A percentile compares a stretch with the other conserved stretches of the same genome.
These are phyloP conservation scores for Russula griseocarnosa DNA, from an alignment of 768 basidiomycete genomes.

Conservation along the genomic window DNA sequence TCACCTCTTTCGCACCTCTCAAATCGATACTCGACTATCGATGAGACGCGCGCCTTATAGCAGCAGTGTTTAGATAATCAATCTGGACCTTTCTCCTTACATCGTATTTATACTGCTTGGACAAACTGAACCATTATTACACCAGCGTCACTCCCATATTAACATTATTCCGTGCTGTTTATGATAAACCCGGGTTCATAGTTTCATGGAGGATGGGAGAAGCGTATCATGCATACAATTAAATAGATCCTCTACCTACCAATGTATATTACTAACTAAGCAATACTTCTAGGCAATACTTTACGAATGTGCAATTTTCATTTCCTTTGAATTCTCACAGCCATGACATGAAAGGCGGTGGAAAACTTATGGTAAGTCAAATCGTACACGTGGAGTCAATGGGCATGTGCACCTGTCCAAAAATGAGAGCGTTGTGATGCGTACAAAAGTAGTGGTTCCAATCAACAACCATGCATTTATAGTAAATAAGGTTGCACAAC, in stretches of 20 bases:
- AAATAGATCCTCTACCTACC: slow-evolving; percentile 19
- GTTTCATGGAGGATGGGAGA: background rate
- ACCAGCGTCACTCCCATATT: slow-evolving; percentile 21
- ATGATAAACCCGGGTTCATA: background rate
- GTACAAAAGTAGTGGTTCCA: no score
- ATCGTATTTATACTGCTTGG: slow-evolving; percentile 8
- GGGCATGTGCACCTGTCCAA: no score
- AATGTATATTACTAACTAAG: slow-evolving; percentile 19
- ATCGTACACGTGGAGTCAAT: no score
- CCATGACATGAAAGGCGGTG: background rate
- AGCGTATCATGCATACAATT: slow-evolving; percentile 15
- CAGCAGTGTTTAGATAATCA: slow-evolving; percentile 1
- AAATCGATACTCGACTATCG: slow-evolving; percentile 14
- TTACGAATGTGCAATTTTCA: background rate
- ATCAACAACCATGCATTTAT: background rate
- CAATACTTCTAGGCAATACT: slow-evolving; percentile 3
- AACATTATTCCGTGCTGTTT: slow-evolving; percentile 14
- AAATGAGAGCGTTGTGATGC: no score
- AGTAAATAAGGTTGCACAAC: slow-evolving; percentile 5
- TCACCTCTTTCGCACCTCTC: slow-evolving; percentile 3
- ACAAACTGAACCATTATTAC: slow-evolving; percentile 2
- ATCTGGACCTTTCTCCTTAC: slow-evolving; percentile 3
- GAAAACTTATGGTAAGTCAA: background rate
- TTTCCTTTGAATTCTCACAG: no score
- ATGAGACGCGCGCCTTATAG: slow-evolving; percentile 16